Evolutionary conservation across 352 stramenopile genomes (phyloP), one percentile per base, ranked within the genome.

Genomic region (Phytophthora uliginosa): DNA sequence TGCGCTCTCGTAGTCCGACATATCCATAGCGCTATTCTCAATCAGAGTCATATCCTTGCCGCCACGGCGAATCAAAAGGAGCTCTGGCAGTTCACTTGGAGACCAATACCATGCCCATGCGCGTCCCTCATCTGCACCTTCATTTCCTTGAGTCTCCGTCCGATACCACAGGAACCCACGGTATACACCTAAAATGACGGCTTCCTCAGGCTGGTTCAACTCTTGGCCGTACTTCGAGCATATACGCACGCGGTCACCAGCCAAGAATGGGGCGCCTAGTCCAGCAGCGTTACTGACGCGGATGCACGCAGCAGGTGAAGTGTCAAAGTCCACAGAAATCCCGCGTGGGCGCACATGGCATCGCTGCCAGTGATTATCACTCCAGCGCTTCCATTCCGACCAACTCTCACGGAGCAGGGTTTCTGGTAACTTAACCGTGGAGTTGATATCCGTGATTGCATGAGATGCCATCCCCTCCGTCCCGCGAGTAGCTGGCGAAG

Each of bases 61-160:
- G n/a, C 84, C 81, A 22, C 91, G 85, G 56, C 89, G 86, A 70
- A 97, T 81, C 42, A 97, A 62, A 59, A 96, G 69, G 12, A 97
- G 73, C 56, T 96, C 91, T 1, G 78, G 72, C 1, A 99, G 81
- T 64, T 99, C 98, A 52, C 84, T 96, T 70, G 97, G 78, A 48
- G 97, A 93, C 85, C 96, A 99, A 72, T 98, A 99, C 97, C 97
- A 99, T 6, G 95, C 93, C 96, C 91, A 99, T 63, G 82, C 87
- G 69, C 75, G 98, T 45, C 87, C 92, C 95, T 97, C 91, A 48
- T 97, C 91, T 9, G 95, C 94, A 38, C 97, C 97, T 88, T 99
- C 97, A 58, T 97, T 98, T 61, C 98, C 98, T 78, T 99, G 97
- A 10, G 95, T 98, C 69, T 99, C 94, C 12, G 98, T 96, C 20